These are phyloP conservation scores for Hericium coralloides DNA, from an alignment of 768 basidiomycete genomes.

Conservation along the genomic window DNA sequence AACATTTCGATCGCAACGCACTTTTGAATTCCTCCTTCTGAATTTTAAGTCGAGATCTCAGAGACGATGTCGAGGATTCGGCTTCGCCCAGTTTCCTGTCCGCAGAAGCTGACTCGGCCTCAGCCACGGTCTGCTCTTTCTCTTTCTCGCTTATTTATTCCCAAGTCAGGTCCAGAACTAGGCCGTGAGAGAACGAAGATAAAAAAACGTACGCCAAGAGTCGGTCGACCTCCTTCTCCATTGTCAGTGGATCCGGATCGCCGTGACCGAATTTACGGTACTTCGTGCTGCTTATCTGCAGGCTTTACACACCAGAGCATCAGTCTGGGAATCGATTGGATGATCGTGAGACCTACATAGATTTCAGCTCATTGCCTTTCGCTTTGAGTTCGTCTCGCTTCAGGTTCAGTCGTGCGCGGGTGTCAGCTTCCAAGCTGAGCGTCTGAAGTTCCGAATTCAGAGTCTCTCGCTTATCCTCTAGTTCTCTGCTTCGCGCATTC, in stretches of 20 bases:
- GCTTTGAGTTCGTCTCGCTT: slow-evolving; percentile 59
- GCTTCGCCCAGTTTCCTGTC: slow-evolving; percentile 53
- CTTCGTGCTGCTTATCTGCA: slow-evolving; percentile 51
- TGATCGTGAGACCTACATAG: slow-evolving; percentile 35
- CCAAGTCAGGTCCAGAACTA: neutral
- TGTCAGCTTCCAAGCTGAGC: slow-evolving; percentile 72
- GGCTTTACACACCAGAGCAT: slow-evolving; percentile 21
- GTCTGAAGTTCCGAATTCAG: slow-evolving; percentile 63
- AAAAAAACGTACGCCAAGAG: slow-evolving; percentile 40
- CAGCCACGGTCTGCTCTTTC: slow-evolving; percentile 41
- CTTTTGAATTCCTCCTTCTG: slow-evolving; percentile 60
- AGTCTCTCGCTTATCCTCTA: slow-evolving; percentile 63
- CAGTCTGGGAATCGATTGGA: neutral
- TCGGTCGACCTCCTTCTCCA: slow-evolving; percentile 67
- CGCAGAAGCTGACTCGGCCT: slow-evolving; percentile 32
- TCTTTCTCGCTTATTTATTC: slow-evolving; percentile 41
- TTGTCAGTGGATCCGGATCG: slow-evolving; percentile 49
- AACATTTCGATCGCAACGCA: slow-evolving; percentile 22
- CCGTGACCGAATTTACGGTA: slow-evolving; percentile 58
- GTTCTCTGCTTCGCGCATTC: slow-evolving; percentile 37
- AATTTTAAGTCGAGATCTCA: slow-evolving; percentile 49
- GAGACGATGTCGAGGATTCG: slow-evolving; percentile 51
- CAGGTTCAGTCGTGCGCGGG: slow-evolving; percentile 69
- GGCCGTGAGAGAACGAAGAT: neutral
- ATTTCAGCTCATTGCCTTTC: slow-evolving; percentile 58